Percentiles rank a stretch among this genome's conserved stretches.
phyloP scores from a whole-genome alignment of 78 protist genomes.

The Planoprotostelium fungivorum region DNA sequence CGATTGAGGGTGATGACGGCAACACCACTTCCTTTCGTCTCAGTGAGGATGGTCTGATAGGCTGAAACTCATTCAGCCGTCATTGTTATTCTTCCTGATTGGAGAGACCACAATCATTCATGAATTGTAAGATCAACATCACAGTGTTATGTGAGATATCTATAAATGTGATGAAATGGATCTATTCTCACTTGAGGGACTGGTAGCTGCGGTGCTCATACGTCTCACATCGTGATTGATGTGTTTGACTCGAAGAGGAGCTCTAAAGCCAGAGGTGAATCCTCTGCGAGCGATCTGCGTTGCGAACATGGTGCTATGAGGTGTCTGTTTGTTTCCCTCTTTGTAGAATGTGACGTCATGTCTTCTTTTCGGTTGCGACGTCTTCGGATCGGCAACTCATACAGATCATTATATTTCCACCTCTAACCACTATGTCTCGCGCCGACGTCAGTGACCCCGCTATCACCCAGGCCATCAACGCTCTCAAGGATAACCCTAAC shows the following conservation, averaged over 20 bases:
- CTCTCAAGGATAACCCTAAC: not conserved
- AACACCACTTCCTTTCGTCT: conserved; percentile 36
- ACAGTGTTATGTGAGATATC: too few relatives aligned
- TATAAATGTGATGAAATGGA: too few relatives aligned
- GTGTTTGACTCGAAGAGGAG: not conserved
- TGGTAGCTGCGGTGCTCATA: not conserved
- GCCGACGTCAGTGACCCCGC: not conserved
- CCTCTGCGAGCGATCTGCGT: too few relatives aligned
- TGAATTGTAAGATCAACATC: too few relatives aligned
- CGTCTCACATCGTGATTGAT: not conserved
- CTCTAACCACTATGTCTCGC: not conserved
- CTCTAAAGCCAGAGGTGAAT: not conserved
- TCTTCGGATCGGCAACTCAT: not conserved
- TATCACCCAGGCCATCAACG: not conserved
- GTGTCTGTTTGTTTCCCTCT: not conserved
- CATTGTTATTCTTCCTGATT: too few relatives aligned
- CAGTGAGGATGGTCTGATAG: conserved; percentile 40
- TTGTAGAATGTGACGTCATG: not conserved
- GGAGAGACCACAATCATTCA: too few relatives aligned
- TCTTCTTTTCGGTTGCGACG: not conserved
- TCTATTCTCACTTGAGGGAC: too few relatives aligned
- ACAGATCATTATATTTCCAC: not conserved
- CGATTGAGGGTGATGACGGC: conserved; percentile 77
- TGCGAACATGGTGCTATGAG: too few relatives aligned
- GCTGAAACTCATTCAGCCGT: not conserved